Base-by-base conservation (phyloP, 139 green algal genomes). In the Coelastrella sp. region DNA sequence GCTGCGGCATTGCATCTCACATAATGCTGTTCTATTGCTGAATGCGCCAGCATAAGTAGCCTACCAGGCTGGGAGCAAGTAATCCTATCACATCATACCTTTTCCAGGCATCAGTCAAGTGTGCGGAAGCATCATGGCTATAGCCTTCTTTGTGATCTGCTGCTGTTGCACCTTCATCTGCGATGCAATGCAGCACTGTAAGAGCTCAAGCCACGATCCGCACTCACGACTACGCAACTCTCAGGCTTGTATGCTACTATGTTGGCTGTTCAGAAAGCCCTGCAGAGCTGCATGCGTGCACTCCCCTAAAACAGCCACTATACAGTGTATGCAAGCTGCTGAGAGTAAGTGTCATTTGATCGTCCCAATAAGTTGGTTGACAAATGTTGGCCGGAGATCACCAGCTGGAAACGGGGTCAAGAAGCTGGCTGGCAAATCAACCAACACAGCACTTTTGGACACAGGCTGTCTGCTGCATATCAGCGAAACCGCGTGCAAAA, bases 81-180 rank as follows among this genome's bases (percentile, higher is more conserved):
- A 47, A 47, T 47, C 22, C 23, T 13, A 71, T 71, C 10, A 19
- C 61, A 71, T 19, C 88, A 22, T 57, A 95, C 88, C 90, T 92
- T n/a, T 94, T 58, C 95, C 94, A 96, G 5, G 90, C 90, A 11
- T 23, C 73, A 59, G 91, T 66, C 92, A 89, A 95, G 85, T 95
- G 86, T 22, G 86, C 16, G 1, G 66, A 85, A 4, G 91, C 82
- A 22, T 83, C 74, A 2, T 61, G 56, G 2, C 58, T 86, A 61
- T 96, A 96, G 23, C 71, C 83, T 5, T 19, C 60, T 79, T 93
- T 94, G 7, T 83, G 60, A 73, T 96, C 94, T 22, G 81, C 83
- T 8, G 93, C 65, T 23, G 93, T 84, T 10, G 3, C n/a, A 17
- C 92, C 94, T 3, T 66, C 73, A 16, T 93, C 94, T 96, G 90